Conservation (phyloP, 208 protist species). For the Phytomonas sp. region DNA sequence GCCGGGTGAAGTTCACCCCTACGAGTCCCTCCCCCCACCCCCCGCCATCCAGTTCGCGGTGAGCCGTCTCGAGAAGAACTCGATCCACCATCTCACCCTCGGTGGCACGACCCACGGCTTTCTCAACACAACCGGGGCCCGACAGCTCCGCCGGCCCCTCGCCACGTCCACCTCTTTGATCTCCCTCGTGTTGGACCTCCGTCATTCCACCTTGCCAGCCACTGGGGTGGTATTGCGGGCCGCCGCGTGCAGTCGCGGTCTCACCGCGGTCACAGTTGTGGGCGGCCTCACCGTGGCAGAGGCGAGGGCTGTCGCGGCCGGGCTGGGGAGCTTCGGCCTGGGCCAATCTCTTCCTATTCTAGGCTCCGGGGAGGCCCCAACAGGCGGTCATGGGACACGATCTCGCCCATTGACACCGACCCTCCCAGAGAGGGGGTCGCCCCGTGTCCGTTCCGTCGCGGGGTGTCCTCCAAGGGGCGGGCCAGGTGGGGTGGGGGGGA, state of each 20-base stretch:
- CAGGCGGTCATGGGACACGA: not conserved
- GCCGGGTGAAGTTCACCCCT: not conserved
- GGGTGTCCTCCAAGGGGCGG: no score
- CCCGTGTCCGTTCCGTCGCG: no score
- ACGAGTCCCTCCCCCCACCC: constrained; percentile 9
- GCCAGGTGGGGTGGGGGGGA: no score
- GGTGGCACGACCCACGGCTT: constrained; percentile 43
- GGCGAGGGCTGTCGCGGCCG: constrained; percentile 30
- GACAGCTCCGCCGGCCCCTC: constrained; percentile 32
- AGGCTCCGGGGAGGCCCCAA: no score
- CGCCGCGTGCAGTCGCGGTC: constrained; percentile 25
- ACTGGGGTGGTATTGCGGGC: constrained; percentile 36
- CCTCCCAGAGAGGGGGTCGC: no score
- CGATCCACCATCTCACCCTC: constrained; percentile 28
- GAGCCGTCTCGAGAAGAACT: constrained; percentile 21
- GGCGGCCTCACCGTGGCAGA: constrained; percentile 42
- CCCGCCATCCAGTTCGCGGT: constrained; percentile 14
- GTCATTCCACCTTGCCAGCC: constrained; percentile 34
- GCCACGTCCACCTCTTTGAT: constrained; percentile 27
- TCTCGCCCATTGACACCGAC: not conserved
- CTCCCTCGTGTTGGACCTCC: constrained; percentile 35
- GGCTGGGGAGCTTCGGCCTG: constrained; percentile 26
- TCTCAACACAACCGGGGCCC: constrained; percentile 28
- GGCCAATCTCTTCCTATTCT: not conserved
- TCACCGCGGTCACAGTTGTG: constrained; percentile 31